Percentiles rank a stretch among this genome's conserved stretches.
Conservation (phyloP, 495 filamentous ascomycete species). For the Daldinia bambusicola region DNA sequence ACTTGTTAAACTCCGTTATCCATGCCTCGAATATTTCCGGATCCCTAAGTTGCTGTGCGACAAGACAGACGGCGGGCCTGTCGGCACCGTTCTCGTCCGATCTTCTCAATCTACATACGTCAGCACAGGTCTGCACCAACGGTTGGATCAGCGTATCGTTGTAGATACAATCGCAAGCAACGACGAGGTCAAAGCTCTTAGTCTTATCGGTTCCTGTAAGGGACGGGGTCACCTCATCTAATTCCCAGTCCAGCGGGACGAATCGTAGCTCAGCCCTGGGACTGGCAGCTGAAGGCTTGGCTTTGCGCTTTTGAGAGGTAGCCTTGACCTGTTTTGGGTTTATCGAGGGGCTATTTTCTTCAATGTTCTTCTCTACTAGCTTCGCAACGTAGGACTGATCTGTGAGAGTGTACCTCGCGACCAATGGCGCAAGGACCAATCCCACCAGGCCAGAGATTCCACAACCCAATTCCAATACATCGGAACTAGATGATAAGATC, state of each 20-base stretch:
- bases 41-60: conserved; percentile 87
- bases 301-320: conserved; percentile 37
- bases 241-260: conserved; percentile 76
- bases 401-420: conserved; percentile 79
- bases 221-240: conserved; percentile 55
- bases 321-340: conserved; percentile 11
- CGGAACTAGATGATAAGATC: conserved; percentile 65
- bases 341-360: conserved; percentile 61
- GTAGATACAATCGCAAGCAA: conserved; percentile 92
- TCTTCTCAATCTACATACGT: conserved; percentile 71
- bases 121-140: conserved; percentile 85
- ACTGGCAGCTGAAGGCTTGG: conserved; percentile 23
- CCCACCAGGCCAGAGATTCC: conserved; percentile 84
- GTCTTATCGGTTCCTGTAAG: conserved; percentile 46
- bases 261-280: conserved; percentile 55
- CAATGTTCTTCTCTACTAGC: conserved; percentile 77
- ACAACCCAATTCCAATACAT: conserved; percentile 84
- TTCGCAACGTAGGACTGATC: conserved; percentile 88
- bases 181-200: conserved; percentile 67
- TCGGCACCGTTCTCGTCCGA: conserved; percentile 18
- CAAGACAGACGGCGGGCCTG: conserved; percentile 64
- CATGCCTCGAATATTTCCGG: conserved; percentile 86
- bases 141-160: conserved; percentile 85
- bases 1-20: conserved; percentile 70
- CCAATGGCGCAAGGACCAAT: conserved; percentile 67